Evolutionary conservation across 345 rosid species (phyloP).

Genomic region (Euphorbia pulcherrima): DNA sequence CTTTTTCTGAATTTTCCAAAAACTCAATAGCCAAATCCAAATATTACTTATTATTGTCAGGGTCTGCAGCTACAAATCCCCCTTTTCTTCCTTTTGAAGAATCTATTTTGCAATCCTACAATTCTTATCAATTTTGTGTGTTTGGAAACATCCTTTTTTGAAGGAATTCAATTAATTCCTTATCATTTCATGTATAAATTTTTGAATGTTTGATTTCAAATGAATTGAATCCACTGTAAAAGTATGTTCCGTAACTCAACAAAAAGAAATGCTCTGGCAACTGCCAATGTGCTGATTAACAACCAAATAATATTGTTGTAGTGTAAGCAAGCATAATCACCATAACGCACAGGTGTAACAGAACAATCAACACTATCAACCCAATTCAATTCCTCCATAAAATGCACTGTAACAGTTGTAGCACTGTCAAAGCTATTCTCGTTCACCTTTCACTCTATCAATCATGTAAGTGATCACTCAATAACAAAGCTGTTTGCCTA

Average conservation of each 20-base stretch:
- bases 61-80: conserved; percentile 67
- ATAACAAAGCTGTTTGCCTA: conserved; percentile 48
- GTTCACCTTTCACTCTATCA: conserved; percentile 58
- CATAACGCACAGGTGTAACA: conserved; percentile 66
- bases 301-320: conserved; percentile 44
- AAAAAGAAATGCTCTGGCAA: conserved; percentile 61
- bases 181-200: too few species aligned
- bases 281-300: conserved; percentile 53
- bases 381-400: conserved; percentile 49
- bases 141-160: too few species aligned
- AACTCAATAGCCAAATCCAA: too few species aligned
- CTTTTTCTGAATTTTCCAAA: not conserved
- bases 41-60: too few species aligned
- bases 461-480: conserved; percentile 53
- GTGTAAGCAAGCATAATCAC: conserved; percentile 54
- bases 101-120: conserved; percentile 57
- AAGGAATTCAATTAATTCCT: too few species aligned
- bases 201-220: too few species aligned
- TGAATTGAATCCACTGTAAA: too few species aligned
- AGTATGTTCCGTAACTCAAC: conserved; percentile 55
- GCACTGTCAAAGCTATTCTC: conserved; percentile 60
- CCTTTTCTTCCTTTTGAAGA: conserved; percentile 60
- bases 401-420: conserved; percentile 35
- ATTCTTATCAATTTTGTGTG: conserved; percentile 52
- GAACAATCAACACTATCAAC: conserved; percentile 59